Base-by-base conservation (phyloP, 208 protist species). In the Crithidia thermophila region DNA sequence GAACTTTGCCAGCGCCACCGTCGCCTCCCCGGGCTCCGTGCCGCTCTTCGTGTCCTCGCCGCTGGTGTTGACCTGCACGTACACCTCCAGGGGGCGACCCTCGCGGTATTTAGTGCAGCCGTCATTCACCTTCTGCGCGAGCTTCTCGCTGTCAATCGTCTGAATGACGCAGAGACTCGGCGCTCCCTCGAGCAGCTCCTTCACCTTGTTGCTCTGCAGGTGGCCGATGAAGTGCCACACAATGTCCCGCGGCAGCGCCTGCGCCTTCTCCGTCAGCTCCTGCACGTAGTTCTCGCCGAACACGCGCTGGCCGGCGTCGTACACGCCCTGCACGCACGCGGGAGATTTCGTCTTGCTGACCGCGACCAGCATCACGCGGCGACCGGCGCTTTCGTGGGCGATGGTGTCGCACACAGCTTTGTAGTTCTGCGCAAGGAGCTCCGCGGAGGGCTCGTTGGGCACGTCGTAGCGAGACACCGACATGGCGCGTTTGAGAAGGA, bases 281-380 rank as follows among this genome's bases (percentile, higher is more conserved):
- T 99, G 93, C 36, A 99, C 95, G 67, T 99, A 98, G 76, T 99
- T 99, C 68, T 99, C 98, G 37, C 97, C 98, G 77, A 99, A 98
- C 23, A 77, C 60, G 50, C 87, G 88, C 5, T 90, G 84, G 20
- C 83, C 85, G 11, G 58, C 68, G 33, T 93, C 73, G 60, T 95
- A 93, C 2, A 93, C 49, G 11, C 31, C 46, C 27, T 82, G 63
- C 39, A 95, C 20, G 43, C 81, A 90, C 27, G 67, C 72, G 10
- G 85, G 79, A 0, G 90, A 93, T 67, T 95, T 95, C 7, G 90
- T 93, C 64, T 95, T 95, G 69, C 85, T 85, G 39, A 86, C 90
- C 20, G 90, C 84, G 46, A 93, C 70, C 25, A 95, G 67, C 18
- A 43, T 52, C 40, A 92, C 84, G 28, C n/a, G 14, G 6, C 79